Base-by-base conservation (phyloP, 805 yeast genomes). In the Wickerhamomyces silvicola region DNA sequence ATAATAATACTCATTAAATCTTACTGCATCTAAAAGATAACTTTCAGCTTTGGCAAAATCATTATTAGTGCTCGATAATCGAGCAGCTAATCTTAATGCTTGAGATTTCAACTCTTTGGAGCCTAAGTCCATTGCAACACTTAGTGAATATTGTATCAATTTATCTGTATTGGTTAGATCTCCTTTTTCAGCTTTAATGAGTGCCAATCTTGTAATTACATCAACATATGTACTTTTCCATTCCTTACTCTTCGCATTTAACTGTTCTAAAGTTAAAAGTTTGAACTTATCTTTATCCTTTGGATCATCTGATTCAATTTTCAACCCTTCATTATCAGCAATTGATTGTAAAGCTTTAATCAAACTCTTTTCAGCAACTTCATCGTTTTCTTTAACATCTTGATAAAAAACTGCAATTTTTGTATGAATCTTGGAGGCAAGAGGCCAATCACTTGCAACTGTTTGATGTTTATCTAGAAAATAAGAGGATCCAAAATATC, bases 381-480 rank as follows among this genome's bases (percentile, higher is more conserved):
- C 34, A 8, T 52, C 56, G 27, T 62, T 52, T 20, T 54, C 47
- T 13, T 46, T 50, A 6, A 62, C 46, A 27, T 56, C 52, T 32
- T 66, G 71, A 28, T 60, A 54, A 24, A 59, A 64, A 5, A 66
- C 43, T 16, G 68, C 70, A 6, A 55, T 40, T 34, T 62, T 57
- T 30, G 36, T 24, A 16, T 28, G 22, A 10, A 34, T 9, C 3
- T 24, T 27, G 6, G 35, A 22, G 4, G 22, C 14, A 9, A 31
- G 9, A 7, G 44, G 14, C 33, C 43, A 36, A 18, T 30, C 39
- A 4, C 29, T 12, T 1, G 43, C 32, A 12, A 45, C 27, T 3
- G 31, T 28, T 25, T 42, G 47, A 25, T 34, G 29, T 3, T 31
- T 32, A n/a, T 38, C 33, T 16, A 39, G 20, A 13, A 35, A 41